A percentile compares a stretch with the other conserved stretches of the same genome.
These are phyloP conservation scores for Hypoxylon fuscum DNA, from an alignment of 495 filamentous ascomycete species.

Conservation along the genomic window DNA sequence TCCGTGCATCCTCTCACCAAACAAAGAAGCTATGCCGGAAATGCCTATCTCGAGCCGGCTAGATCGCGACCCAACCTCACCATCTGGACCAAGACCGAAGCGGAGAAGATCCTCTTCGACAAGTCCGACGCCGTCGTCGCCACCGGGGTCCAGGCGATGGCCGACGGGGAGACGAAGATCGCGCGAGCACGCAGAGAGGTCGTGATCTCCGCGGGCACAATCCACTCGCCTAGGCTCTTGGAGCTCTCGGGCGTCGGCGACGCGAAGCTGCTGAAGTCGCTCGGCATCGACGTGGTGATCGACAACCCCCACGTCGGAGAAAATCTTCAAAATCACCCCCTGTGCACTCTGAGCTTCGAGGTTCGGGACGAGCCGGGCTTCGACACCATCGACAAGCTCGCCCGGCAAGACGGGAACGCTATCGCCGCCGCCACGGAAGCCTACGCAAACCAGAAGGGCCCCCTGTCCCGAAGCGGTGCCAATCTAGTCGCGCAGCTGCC, in stretches of 20 bases:
- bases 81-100: conserved; percentile 47
- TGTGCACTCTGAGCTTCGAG: conserved; percentile 49
- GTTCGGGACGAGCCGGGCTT: conserved; percentile 59
- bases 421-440: conserved; percentile 46
- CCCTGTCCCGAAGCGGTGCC: conserved; percentile 65
- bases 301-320: conserved; percentile 61
- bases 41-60: conserved; percentile 39
- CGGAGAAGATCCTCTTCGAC: conserved; percentile 53
- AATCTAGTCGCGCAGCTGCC: conserved; percentile 82
- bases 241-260: conserved; percentile 59
- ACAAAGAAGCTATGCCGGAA: conserved; percentile 40
- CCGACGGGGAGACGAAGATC: too few species aligned
- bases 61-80: conserved; percentile 49
- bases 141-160: too few species aligned
- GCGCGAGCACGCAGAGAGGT: too few species aligned
- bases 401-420: conserved; percentile 68
- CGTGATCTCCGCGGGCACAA: too few species aligned
- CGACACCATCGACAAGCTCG: conserved; percentile 80
- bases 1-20: conserved; percentile 47
- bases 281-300: conserved; percentile 51
- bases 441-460: conserved; percentile 16
- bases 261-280: conserved; percentile 45
- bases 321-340: conserved; percentile 60
- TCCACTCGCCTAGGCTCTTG: conserved; percentile 52
- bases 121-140: conserved; percentile 14